Conservation (phyloP, 2,329 filamentous ascomycete genomes). For the Rutstroemia sp. region DNA sequence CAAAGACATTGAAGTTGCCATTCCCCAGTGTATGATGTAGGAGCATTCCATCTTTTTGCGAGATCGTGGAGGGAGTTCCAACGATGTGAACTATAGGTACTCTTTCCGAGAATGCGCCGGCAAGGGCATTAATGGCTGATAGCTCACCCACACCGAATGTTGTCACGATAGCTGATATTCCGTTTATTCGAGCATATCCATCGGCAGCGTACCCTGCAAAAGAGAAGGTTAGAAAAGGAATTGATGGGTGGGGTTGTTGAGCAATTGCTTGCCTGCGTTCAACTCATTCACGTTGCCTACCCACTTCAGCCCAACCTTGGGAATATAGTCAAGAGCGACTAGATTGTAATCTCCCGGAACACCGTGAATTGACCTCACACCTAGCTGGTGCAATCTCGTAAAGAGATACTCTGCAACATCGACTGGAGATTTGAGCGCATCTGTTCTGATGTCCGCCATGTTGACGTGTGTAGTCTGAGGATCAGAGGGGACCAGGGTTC, state of each 20-base stretch:
- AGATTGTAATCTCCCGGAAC: constrained; percentile 71
- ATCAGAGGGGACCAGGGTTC: neutral
- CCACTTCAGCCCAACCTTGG: constrained; percentile 52
- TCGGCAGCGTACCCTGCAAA: constrained; percentile 65
- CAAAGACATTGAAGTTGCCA: constrained; percentile 77
- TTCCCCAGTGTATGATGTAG: constrained; percentile 68
- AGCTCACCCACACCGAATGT: constrained; percentile 71
- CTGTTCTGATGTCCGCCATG: constrained; percentile 34
- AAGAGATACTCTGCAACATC: constrained; percentile 65
- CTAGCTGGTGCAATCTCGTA: constrained; percentile 54
- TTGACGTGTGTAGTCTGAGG: neutral
- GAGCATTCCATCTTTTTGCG: constrained; percentile 39
- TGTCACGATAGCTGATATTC: constrained; percentile 62
- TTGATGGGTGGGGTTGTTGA: neutral
- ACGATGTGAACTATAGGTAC: constrained; percentile 63
- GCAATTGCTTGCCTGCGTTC: constrained; percentile 50
- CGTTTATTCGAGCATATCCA: constrained; percentile 67
- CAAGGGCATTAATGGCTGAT: constrained; percentile 67
- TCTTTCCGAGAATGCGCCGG: constrained; percentile 66
- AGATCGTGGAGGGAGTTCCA: constrained; percentile 40
- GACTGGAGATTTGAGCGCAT: constrained; percentile 33
- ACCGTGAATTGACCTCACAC: constrained; percentile 58
- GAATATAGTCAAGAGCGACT: constrained; percentile 58
- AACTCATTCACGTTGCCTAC: constrained; percentile 66
- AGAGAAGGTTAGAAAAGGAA: neutral